phyloP scores from a whole-genome alignment of 768 basidiomycete species.

The Podaxis sp. region DNA sequence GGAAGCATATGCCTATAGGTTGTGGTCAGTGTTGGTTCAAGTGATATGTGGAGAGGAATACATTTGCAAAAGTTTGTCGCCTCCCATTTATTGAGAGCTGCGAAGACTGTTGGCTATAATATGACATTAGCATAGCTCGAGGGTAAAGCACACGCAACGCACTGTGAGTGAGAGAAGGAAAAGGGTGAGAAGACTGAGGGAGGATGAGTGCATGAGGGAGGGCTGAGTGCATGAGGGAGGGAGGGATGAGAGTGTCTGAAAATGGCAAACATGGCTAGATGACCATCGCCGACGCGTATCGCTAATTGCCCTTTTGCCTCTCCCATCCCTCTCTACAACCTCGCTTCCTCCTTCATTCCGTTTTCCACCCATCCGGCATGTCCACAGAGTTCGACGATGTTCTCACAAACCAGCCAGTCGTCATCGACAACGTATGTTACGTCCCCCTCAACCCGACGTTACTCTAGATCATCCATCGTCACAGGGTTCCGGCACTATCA shows the following conservation, averaged over 20 bases:
- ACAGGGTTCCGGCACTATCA: conserved; percentile 97
- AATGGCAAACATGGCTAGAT: background rate
- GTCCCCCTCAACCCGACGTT: conserved; percentile 14
- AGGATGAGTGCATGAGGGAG: background rate
- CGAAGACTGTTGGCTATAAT: conserved; percentile 21
- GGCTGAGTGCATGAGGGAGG: background rate
- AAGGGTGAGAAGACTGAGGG: conserved; percentile 16
- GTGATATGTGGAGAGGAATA: conserved; percentile 22
- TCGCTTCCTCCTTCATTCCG: too few relatives aligned
- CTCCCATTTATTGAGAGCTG: conserved; percentile 69
- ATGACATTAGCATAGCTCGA: background rate
- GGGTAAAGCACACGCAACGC: background rate
- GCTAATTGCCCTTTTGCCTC: conserved; percentile 9
- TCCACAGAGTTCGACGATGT: conserved; percentile 88
- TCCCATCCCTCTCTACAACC: background rate
- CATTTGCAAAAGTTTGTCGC: conserved; percentile 93
- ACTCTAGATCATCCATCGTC: conserved; percentile 13
- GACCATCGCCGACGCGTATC: conserved; percentile 7
- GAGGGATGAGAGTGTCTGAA: conserved; percentile 1
- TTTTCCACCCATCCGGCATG: conserved; percentile 37
- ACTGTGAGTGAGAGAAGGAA: conserved; percentile 18
- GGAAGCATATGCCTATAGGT: conserved; percentile 81
- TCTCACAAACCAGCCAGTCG: conserved; percentile 97
- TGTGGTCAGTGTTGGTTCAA: conserved; percentile 5
- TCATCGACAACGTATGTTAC: conserved; percentile 90